These are phyloP conservation scores for Citrus sinensis DNA, from an alignment of 345 rosid genomes.

Conservation along the genomic window DVS_A1.0 CM039165.1:31191501-31192000, in stretches of 20 bases:
- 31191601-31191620: slow-evolving; percentile 46
- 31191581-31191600: slow-evolving; percentile 60
- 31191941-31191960: no score
- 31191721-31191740: slow-evolving; percentile 59
- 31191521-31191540: slow-evolving; percentile 77
- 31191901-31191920: not conserved
- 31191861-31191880: not conserved
- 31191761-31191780: slow-evolving; percentile 49
- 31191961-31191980: not conserved
- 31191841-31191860: not conserved
- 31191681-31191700: slow-evolving; percentile 37
- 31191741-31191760: slow-evolving; percentile 61
- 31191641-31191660: slow-evolving; percentile 55
- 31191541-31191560: slow-evolving; percentile 65
- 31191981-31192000: slow-evolving; percentile 1
- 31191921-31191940: no score
- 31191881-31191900: not conserved
- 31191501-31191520: slow-evolving; percentile 75
- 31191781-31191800: not conserved
- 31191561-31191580: slow-evolving; percentile 65
- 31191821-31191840: not conserved
- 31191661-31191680: slow-evolving; percentile 41
- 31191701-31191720: slow-evolving; percentile 41
- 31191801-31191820: slow-evolving; percentile 14
- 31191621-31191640: slow-evolving; percentile 39